phyloP scores from a whole-genome alignment of 2,329 filamentous ascomycete species.

The Fusarium penzigii region DNA sequence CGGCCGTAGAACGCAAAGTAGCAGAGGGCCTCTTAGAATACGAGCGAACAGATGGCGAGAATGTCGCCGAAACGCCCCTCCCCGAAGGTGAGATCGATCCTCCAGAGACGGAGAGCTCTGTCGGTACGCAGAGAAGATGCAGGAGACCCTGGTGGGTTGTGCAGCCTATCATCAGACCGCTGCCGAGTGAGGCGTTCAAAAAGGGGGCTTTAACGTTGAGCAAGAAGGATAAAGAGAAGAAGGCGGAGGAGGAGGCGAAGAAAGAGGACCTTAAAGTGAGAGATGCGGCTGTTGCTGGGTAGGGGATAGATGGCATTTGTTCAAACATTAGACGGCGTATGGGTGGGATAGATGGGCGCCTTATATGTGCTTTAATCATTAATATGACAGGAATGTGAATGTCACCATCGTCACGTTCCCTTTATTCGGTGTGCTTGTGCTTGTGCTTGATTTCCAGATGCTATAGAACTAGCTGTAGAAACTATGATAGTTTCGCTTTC shows the following conservation, averaged over 20 bases:
- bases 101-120: conserved; percentile 57
- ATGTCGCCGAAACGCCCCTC: conserved; percentile 41
- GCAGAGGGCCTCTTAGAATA: conserved; percentile 73
- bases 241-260: conserved; percentile 19
- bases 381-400: too few species aligned
- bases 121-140: conserved; percentile 70
- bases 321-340: conserved; percentile 18
- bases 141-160: conserved; percentile 87
- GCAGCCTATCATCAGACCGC: conserved; percentile 81
- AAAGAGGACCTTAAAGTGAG: conserved; percentile 27
- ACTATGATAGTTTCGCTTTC: too few species aligned
- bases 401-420: too few species aligned
- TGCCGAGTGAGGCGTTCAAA: conserved; percentile 84
- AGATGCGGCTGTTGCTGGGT: conserved; percentile 30
- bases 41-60: conserved; percentile 51
- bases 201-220: conserved; percentile 75
- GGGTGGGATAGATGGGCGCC: neutral
- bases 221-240: conserved; percentile 60
- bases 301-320: conserved; percentile 1
- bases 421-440: too few species aligned
- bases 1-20: conserved; percentile 73
- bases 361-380: neutral
- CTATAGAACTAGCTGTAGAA: too few species aligned
- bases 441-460: too few species aligned
- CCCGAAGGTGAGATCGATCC: conserved; percentile 36